Percentiles rank a stretch among this genome's conserved stretches.
These are phyloP conservation scores for Fusarium sp. DNA, from an alignment of 2,329 filamentous ascomycete genomes.

Conservation along the genomic window DNA sequence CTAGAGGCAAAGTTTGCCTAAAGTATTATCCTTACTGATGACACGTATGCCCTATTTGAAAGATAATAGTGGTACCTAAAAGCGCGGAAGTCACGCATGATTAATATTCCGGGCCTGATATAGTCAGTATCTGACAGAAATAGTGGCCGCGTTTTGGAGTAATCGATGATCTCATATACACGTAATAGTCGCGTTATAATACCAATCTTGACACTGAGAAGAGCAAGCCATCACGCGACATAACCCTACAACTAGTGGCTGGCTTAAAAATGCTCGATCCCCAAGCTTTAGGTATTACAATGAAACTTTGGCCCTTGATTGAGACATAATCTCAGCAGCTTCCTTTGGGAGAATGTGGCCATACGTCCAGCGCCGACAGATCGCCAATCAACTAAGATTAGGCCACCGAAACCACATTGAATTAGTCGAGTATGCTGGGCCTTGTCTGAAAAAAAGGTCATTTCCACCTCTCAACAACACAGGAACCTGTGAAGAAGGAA, in stretches of 20 bases:
- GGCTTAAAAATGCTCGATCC: background rate
- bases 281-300: background rate
- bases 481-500: background rate
- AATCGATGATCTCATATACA: background rate
- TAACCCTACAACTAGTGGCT: no score
- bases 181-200: background rate
- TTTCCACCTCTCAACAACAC: background rate
- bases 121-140: background rate
- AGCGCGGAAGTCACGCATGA: rapidly evolving
- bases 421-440: background rate
- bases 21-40: no score
- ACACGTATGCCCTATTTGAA: background rate
- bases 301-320: background rate
- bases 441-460: no score
- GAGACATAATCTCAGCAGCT: background rate
- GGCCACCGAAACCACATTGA: background rate
- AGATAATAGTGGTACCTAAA: background rate
- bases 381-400: background rate
- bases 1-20: background rate
- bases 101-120: background rate
- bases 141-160: background rate
- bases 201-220: background rate
- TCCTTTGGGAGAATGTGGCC: background rate
- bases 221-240: background rate
- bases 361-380: background rate